Percentiles rank a stretch among this genome's conserved stretches.
Evolutionary conservation across 2,329 filamentous ascomycete species (phyloP).

Genomic region (Diaporthe nobilis): DNA sequence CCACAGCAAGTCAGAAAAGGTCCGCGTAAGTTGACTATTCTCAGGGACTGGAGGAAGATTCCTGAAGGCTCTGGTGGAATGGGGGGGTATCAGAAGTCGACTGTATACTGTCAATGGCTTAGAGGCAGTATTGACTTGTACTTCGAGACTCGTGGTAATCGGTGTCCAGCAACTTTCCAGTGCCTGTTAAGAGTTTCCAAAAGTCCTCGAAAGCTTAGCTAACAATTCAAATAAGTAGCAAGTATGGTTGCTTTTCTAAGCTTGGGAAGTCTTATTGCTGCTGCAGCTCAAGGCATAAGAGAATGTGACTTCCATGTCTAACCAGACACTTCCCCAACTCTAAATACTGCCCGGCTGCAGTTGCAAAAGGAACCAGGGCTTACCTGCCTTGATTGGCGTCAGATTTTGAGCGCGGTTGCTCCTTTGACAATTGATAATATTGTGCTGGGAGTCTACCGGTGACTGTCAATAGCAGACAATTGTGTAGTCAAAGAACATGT

Average conservation of each 20-base stretch:
- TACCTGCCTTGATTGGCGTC: too few relatives aligned
- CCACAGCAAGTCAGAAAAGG: too few relatives aligned
- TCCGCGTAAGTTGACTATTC: too few relatives aligned
- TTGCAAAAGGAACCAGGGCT: background rate
- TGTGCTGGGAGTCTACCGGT: background rate
- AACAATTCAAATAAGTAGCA: background rate
- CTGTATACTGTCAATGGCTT: too few relatives aligned
- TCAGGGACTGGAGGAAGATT: too few relatives aligned
- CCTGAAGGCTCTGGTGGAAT: too few relatives aligned
- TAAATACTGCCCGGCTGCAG: too few relatives aligned
- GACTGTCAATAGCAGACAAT: too few relatives aligned
- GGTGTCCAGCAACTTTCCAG: background rate
- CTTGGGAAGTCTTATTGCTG: background rate
- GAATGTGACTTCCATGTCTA: background rate
- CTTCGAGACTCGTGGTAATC: too few relatives aligned
- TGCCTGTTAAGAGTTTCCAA: background rate
- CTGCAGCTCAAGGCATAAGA: background rate
- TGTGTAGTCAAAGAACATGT: background rate
- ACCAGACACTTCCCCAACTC: background rate
- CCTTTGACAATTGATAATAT: background rate
- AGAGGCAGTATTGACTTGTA: background rate
- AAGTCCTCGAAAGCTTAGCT: background rate
- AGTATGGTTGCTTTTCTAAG: background rate
- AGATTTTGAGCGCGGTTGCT: background rate
- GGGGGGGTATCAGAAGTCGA: too few relatives aligned